Conservation (phyloP, 305 asterid species). For the Solanum chacoense region DNA sequence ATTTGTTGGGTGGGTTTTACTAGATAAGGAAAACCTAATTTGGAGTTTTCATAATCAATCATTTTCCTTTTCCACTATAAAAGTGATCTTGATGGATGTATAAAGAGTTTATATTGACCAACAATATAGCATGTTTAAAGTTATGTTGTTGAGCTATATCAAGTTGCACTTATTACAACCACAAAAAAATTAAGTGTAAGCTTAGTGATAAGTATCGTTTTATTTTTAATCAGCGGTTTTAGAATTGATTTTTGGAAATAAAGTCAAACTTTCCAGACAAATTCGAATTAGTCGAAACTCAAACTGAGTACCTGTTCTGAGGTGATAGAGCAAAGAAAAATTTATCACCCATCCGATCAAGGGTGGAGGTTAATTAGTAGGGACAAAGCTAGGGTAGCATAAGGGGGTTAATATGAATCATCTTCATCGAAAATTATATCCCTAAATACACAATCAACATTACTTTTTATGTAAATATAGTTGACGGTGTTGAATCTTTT, state of each 20-base stretch:
- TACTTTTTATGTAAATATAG: background rate
- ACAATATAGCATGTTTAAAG: background rate
- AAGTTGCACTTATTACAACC: background rate
- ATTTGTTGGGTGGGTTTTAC: background rate
- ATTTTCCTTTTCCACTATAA: background rate
- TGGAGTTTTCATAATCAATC: background rate
- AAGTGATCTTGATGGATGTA: background rate
- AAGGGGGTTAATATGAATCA: background rate
- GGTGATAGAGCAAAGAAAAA: background rate
- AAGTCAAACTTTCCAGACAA: rapidly evolving
- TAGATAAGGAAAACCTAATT: background rate
- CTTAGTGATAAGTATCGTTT: background rate
- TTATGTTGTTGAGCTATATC: background rate
- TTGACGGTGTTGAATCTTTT: background rate
- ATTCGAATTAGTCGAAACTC: background rate
- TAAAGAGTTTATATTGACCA: background rate
- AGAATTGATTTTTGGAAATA: rapidly evolving
- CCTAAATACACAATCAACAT: too few species aligned
- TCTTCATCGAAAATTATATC: background rate
- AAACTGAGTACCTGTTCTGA: rapidly evolving
- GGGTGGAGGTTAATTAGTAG: background rate
- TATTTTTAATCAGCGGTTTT: background rate
- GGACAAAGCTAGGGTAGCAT: background rate
- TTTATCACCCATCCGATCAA: background rate
- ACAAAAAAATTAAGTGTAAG: background rate